Evolutionary conservation across 805 yeast species (phyloP).

Genomic region (Ogataea zsoltii): DNA sequence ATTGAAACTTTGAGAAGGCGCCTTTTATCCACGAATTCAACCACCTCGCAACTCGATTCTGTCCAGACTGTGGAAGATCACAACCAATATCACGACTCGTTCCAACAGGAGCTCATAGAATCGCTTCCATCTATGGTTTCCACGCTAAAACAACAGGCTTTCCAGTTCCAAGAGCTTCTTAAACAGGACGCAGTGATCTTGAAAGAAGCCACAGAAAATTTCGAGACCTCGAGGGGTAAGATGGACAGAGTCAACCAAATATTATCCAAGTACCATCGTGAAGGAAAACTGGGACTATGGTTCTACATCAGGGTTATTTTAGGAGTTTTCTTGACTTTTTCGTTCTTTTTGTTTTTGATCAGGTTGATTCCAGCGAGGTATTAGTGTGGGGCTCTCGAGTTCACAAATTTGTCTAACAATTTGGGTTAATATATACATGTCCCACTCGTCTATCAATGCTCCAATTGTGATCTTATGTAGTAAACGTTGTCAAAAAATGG

Average conservation of each 20-base stretch:
- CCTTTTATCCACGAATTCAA: constrained; percentile 24
- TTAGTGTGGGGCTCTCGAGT: too few species aligned
- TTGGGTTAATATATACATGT: too few species aligned
- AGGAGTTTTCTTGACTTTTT: constrained; percentile 26
- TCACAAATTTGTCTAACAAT: too few species aligned
- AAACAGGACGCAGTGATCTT: constrained; percentile 34
- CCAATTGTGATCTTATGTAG: too few species aligned
- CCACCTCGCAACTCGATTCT: constrained; percentile 30
- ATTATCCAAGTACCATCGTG: constrained; percentile 32
- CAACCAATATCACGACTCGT: constrained; percentile 33
- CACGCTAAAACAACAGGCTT: constrained; percentile 32
- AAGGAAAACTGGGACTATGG: constrained; percentile 35
- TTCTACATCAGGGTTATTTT: constrained; percentile 32
- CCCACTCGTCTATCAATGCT: too few species aligned
- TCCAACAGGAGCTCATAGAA: constrained; percentile 35
- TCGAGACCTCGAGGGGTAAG: constrained; percentile 32
- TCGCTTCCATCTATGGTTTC: constrained; percentile 34
- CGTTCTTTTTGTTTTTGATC: constrained; percentile 29
- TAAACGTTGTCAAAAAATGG: too few species aligned
- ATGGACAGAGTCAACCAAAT: constrained; percentile 30
- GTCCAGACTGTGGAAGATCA: constrained; percentile 25
- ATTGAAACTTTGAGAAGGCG: constrained; percentile 31
- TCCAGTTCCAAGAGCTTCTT: constrained; percentile 34
- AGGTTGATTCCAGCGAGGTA: constrained; percentile 39
- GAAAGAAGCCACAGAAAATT: constrained; percentile 35